Percentiles rank a stretch among this genome's conserved stretches.
Conservation (phyloP, 192 early-diverging fungal genomes). For the Globomyces pollinis-pini region DNA sequence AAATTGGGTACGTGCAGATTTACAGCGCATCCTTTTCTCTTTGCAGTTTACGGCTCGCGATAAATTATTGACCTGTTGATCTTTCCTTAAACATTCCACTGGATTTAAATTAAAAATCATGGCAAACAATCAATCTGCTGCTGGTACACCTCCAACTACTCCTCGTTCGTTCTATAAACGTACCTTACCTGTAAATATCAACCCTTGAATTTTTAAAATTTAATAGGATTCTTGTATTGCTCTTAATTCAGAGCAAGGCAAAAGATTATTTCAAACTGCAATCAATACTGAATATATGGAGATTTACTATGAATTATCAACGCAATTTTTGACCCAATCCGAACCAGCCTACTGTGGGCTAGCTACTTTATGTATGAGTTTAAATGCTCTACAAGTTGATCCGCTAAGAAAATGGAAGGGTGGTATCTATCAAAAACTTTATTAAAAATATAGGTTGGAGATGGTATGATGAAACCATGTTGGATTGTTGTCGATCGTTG, state of each 20-base stretch:
- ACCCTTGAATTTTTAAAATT: not conserved
- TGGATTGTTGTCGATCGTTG: conserved; percentile 24
- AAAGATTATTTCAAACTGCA: conserved; percentile 19
- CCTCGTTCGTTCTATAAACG: not conserved
- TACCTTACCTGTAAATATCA: not conserved
- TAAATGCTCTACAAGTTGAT: conserved; percentile 39
- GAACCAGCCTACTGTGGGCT: conserved; percentile 41
- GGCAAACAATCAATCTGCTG: too few relatives aligned
- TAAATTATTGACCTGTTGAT: too few relatives aligned
- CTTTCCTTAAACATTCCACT: too few relatives aligned
- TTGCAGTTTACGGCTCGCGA: too few relatives aligned
- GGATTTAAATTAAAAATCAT: too few relatives aligned
- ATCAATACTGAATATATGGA: conserved; percentile 21
- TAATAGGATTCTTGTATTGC: conserved; percentile 17
- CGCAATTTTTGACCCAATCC: conserved; percentile 32
- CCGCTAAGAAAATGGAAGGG: conserved; percentile 34
- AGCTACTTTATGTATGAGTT: conserved; percentile 29
- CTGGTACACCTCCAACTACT: too few relatives aligned
- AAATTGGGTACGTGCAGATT: too few relatives aligned
- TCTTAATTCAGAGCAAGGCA: conserved; percentile 21
- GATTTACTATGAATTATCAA: conserved; percentile 25
- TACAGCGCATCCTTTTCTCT: too few relatives aligned
- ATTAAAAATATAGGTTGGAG: too few relatives aligned
- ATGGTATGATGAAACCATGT: conserved; percentile 38
- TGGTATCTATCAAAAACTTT: too few relatives aligned